phyloP scores from a whole-genome alignment of 179 eudicot genomes.

The Vitellaria paradoxa region DNA sequence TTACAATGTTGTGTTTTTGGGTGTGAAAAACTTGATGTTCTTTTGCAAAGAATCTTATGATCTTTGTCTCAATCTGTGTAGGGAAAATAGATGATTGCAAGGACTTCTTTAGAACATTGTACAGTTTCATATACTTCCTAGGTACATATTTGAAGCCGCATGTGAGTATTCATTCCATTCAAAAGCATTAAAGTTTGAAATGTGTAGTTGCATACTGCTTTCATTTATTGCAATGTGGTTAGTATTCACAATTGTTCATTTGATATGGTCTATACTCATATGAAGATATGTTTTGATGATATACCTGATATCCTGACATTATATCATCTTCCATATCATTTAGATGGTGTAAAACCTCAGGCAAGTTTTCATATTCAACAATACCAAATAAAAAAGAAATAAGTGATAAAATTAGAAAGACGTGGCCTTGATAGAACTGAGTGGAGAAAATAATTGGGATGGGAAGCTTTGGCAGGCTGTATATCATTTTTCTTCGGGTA shows the following conservation, averaged over 20 bases:
- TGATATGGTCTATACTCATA: neutral
- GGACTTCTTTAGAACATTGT: conserved; percentile 61
- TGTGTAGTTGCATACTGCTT: neutral
- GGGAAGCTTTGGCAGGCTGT: neutral
- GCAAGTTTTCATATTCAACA: too few species aligned
- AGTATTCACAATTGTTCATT: neutral
- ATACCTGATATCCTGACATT: neutral
- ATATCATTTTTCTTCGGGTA: neutral
- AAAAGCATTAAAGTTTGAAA: conserved; percentile 1
- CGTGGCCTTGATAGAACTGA: too few species aligned
- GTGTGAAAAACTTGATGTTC: neutral
- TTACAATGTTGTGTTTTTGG: neutral
- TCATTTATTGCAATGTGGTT: neutral
- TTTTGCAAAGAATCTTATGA: neutral
- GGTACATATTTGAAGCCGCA: conserved; percentile 94
- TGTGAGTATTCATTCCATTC: conserved; percentile 46
- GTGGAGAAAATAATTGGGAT: neutral
- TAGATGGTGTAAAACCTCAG: too few species aligned
- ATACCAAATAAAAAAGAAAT: too few species aligned
- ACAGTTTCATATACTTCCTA: conserved; percentile 65
- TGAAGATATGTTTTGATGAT: neutral
- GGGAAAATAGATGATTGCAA: conserved; percentile 72
- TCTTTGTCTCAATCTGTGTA: conserved; percentile 32
- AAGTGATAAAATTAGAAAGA: too few species aligned
- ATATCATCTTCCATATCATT: neutral